Percentiles rank a stretch among this genome's conserved stretches.
These are phyloP conservation scores for Boletus tomentosulus DNA, from an alignment of 768 basidiomycete genomes.

Conservation along the genomic window DNA sequence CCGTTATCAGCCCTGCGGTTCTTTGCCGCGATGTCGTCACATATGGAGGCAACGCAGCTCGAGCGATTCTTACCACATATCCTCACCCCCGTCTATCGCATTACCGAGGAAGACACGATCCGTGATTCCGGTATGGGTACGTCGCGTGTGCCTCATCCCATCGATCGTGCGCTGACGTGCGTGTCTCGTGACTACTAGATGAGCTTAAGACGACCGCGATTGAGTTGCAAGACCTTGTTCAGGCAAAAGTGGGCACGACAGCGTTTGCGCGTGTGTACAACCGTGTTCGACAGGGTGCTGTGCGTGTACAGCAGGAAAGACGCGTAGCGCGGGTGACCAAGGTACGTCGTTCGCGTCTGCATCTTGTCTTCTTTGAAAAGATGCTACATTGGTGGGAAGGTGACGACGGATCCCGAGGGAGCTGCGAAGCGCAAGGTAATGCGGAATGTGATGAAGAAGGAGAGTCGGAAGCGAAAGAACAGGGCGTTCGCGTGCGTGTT, in stretches of 20 bases:
- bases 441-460: conserved; percentile 74
- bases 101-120: conserved; percentile 83
- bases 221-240: conserved; percentile 86
- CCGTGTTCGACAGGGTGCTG: conserved; percentile 67
- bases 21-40: conserved; percentile 88
- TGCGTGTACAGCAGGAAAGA: conserved; percentile 66
- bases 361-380: background rate
- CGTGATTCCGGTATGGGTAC: conserved; percentile 75
- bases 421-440: conserved; percentile 74
- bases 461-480: conserved; percentile 77
- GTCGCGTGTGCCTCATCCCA: conserved; percentile 18
- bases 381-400: conserved; percentile 31
- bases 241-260: conserved; percentile 82
- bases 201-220: conserved; percentile 76
- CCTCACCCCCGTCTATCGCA: conserved; percentile 79
- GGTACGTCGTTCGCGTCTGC: conserved; percentile 29
- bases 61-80: conserved; percentile 80
- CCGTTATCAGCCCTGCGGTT: conserved; percentile 79
- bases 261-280: conserved; percentile 79
- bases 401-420: conserved; percentile 66
- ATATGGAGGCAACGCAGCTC: conserved; percentile 55
- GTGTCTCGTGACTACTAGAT: conserved; percentile 40
- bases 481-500: conserved; percentile 54
- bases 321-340: conserved; percentile 53
- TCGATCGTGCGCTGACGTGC: background rate